phyloP scores from a whole-genome alignment of 2,329 filamentous ascomycete genomes.

The Cladosporium oxysporum region DNA sequence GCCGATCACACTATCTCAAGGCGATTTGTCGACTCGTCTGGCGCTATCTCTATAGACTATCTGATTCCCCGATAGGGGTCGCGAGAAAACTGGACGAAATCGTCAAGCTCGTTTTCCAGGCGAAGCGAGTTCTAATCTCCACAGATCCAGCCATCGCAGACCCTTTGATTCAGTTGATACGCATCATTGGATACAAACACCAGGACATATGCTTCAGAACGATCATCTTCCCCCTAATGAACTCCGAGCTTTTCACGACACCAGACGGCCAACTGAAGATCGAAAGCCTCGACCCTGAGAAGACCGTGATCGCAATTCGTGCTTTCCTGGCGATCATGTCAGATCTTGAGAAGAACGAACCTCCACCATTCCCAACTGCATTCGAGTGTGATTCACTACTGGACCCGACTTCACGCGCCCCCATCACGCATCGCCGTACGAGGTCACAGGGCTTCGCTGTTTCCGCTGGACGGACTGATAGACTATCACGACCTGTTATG shows the following conservation, averaged over 20 bases:
- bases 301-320: conserved; percentile 94
- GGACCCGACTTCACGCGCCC: conserved; percentile 41
- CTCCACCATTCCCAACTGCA: conserved; percentile 80
- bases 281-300: conserved; percentile 91
- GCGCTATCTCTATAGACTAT: conserved; percentile 84
- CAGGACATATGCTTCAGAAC: conserved; percentile 90
- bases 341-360: conserved; percentile 83
- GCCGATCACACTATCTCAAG: conserved; percentile 78
- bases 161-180: conserved; percentile 87
- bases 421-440: conserved; percentile 38
- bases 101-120: conserved; percentile 78
- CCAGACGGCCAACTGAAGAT: conserved; percentile 71
- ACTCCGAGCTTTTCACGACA: conserved; percentile 77
- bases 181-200: conserved; percentile 90
- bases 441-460: conserved; percentile 39
- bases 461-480: conserved; percentile 58
- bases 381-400: conserved; percentile 51
- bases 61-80: conserved; percentile 68
- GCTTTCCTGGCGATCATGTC: conserved; percentile 92
- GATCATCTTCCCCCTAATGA: conserved; percentile 93
- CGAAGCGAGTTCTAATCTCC: conserved; percentile 77
- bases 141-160: conserved; percentile 84
- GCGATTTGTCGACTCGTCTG: conserved; percentile 88
- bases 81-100: conserved; percentile 87
- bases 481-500: conserved; percentile 65